phyloP scores from a whole-genome alignment of 352 stramenopile genomes.

The Phytophthora rubi region DNA sequence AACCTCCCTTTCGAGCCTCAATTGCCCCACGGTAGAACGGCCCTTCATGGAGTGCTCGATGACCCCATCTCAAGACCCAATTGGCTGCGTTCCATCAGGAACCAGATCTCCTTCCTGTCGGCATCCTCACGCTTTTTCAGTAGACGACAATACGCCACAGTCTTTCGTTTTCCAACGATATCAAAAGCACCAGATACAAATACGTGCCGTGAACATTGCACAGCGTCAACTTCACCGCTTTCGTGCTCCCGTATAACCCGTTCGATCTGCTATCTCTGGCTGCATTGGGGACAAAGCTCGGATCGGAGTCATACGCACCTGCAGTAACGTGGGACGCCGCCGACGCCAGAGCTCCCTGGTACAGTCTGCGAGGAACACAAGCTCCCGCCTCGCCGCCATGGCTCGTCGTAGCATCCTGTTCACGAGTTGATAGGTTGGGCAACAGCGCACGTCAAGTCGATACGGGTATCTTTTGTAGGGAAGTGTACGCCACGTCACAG shows the following conservation, averaged over 20 bases:
- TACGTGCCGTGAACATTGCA: conserved; percentile 11
- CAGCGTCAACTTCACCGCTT: not conserved
- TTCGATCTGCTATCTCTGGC: conserved; percentile 6
- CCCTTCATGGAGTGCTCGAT: conserved; percentile 19
- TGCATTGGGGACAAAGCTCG: conserved; percentile 16
- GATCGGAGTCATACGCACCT: not conserved
- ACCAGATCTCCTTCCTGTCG: conserved; percentile 20
- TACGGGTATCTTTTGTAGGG: not conserved
- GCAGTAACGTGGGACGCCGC: not conserved
- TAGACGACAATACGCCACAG: not conserved
- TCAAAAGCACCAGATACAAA: conserved; percentile 20
- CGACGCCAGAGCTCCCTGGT: not conserved
- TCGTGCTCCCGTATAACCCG: conserved; percentile 12
- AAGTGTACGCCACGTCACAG: not conserved
- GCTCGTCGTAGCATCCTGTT: conserved; percentile 16
- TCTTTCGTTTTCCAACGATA: not conserved
- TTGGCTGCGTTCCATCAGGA: conserved; percentile 21
- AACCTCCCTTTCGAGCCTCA: conserved; percentile 28
- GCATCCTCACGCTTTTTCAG: conserved; percentile 18
- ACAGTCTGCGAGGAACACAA: conserved; percentile 5
- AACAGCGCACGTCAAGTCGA: not conserved
- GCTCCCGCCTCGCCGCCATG: conserved; percentile 1
- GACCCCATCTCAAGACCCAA: conserved; percentile 20
- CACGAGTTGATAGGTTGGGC: conserved; percentile 6
- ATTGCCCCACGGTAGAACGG: conserved; percentile 68